Evolutionary conservation across 306 rosid species (phyloP), one percentile per base, ranked within the genome.

Genomic region (Vigna angularis): DNA sequence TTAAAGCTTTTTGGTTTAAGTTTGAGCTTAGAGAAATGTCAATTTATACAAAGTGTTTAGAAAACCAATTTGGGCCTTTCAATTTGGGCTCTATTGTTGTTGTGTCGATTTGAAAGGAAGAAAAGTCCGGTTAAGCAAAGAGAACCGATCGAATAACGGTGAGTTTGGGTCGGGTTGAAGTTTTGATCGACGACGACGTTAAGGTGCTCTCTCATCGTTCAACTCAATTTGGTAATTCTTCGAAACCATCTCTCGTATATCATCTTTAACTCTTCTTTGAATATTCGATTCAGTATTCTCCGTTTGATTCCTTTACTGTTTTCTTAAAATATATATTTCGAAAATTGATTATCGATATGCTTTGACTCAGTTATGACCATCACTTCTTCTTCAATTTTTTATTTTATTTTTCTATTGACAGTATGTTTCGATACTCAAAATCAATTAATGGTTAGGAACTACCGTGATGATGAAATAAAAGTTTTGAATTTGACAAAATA

Each of bases 361-460:
- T 55, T 72, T 72, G 77, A 72, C 77, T 72, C 66, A 12, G 16
- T 56, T 72, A 53, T 72, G 77, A 72, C 77, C 77, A 72, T 15
- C 34, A 20, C n/a, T 53, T 38, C 14, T 36, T 52, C 64, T 53
- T 72, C 66, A 20, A 50, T n/a, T 72, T 6, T 38, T 55, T 3
- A 15, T 72, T 20, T 38, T 34, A n/a, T 53, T 13, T 36, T 71
- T 52, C 28, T 34, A 18, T 34, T 53, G 36, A 34, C 18, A 36
- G 12, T 53, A 2, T 34, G 13, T 71, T 51, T 17, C 70, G 10
- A 30, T 70, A 1, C 17, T 2, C 16, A 32, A n/a, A 70, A 32
- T 70, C 48, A 70, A 13, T 70, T 12, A 26, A 8, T 15, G 42
- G 42, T 15, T 15, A 28, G 58, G 44, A 28, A 2, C 36, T 69